Evolutionary conservation across 768 basidiomycete genomes (phyloP), one percentile per base, ranked within the genome.

Genomic region (Lanmaoa rubissima): DNA sequence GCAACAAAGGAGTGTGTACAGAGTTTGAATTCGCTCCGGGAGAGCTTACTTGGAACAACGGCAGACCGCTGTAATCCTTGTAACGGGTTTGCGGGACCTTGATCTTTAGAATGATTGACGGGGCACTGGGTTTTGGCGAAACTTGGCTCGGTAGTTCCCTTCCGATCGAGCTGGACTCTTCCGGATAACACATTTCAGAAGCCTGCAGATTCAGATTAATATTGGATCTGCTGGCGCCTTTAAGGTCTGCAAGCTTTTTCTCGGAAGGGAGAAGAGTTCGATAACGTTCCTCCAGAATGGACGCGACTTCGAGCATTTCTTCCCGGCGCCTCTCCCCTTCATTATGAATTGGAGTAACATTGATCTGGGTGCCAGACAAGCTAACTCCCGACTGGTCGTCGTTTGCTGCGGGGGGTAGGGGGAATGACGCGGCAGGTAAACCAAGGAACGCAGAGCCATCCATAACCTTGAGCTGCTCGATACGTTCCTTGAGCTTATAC

Each of bases 401-500:
- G 43, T 64, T 59, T 35, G 46, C 60, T 47, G n/a, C 65, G 39
- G 66, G 44, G 4, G 67, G 73, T 40, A 52, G 53, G n/a, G 83
- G 75, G 67, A 90, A 90, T 36, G 77, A 78, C 17, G 81, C 73
- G 6, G 83, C 79, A 40, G 86, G 81, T 44, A 88, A 74, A 28
- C 76, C 66, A 32, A 90, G 80, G 70, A 92, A 92, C 3, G 87
- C 85, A 52, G 80, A 72, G 47, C 79, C 72, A 57, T 92, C 89
- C 85, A 94, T 88, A 28, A 76, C 78, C 53, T 79, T 81, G 54
- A 94, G 78, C 65, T 94, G 88, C 50, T 94, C 92, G 58, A 94
- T 88, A 36, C 93, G 84, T 66, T 93, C 88, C 70, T 89, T 88
- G 65, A 96, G 83, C 68, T 93, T 92, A 75, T 94, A 93, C 63